Evolutionary conservation across 345 rosid species (phyloP), one percentile per base, ranked within the genome.

Genomic region (Boechera stricta): DNA sequence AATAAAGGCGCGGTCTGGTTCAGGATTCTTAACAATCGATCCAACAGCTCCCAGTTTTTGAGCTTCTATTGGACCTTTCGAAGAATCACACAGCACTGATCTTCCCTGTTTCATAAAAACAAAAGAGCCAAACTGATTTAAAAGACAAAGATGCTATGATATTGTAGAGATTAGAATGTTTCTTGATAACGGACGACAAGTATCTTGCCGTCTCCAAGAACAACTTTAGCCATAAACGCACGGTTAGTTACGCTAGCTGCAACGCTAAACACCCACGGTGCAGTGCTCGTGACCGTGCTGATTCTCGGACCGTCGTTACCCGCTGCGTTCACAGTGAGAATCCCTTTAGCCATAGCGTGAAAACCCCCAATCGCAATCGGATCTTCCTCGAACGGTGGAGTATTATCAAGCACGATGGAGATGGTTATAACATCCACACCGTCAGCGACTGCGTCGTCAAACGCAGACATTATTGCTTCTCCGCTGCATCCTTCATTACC

Each of bases 211-310:
- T 84, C 75, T 4, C 83, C 87, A 24, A 84, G 87, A n/a, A 80
- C 75, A 67, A 81, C 75, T 9, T 77, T 82, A 65, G 77, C 67
- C 28, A 76, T 11, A 39, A 85, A 69, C 0, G 39, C 41, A 18
- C 86, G 84, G 75, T 87, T 85, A 0, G 68, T 85, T 58, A 48
- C 48, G 63, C 89, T 85, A 13, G 85, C 87, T 7, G 84, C 87
- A 5, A 86, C 82, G 8, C 86, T 26, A 44, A 87, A 47, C 31
- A 79, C 13, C 89, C 89, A 87, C 1, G 85, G 89, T 15, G 90
- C 76, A 0, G 53, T 60, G 28, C 83, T 79, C 1, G 74, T 0
- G 8, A 63, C 33, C 13, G 78, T n/a, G 6, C 21, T 53, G 1
- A 10, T 0, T 1, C 0, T 18, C 10, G 74, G 76, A 18, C 86